Conservation (phyloP, 2,329 filamentous ascomycete genomes). For the Dendryphion nanum region DNA sequence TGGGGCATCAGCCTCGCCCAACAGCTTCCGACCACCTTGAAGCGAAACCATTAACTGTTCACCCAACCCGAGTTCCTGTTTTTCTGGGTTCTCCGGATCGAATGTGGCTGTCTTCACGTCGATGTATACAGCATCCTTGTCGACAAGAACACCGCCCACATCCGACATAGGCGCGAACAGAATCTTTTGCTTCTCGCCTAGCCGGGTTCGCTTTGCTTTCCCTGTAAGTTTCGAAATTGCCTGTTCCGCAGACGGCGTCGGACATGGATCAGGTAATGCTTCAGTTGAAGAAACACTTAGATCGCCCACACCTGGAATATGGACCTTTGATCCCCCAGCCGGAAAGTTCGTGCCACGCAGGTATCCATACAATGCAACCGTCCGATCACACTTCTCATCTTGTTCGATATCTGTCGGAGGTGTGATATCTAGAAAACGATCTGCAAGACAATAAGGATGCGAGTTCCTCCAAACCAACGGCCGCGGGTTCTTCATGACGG, state of each 20-base stretch:
- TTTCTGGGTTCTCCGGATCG: conserved; percentile 57
- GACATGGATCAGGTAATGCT: conserved; percentile 87
- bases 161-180: conserved; percentile 98
- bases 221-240: conserved; percentile 80
- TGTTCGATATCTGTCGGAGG: conserved; percentile 89
- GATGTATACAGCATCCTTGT: conserved; percentile 95
- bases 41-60: conserved; percentile 92
- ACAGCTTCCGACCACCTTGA: conserved; percentile 75
- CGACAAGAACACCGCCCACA: conserved; percentile 90
- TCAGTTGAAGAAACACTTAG: conserved; percentile 82
- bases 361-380: conserved; percentile 89
- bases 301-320: conserved; percentile 90
- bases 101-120: conserved; percentile 73
- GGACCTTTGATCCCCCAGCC: conserved; percentile 78
- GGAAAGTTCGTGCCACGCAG: conserved; percentile 92
- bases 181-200: conserved; percentile 96
- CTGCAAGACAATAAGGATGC: conserved; percentile 89
- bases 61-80: conserved; percentile 80
- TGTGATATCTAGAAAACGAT: conserved; percentile 93
- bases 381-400: conserved; percentile 84
- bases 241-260: conserved; percentile 87
- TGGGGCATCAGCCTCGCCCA: conserved; percentile 79
- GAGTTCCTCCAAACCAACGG: conserved; percentile 96
- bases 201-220: conserved; percentile 72
- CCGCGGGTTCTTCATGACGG: conserved; percentile 98